Evolutionary conservation across 805 yeast species (phyloP).

Genomic region (Wickerhamomyces alni): DNA sequence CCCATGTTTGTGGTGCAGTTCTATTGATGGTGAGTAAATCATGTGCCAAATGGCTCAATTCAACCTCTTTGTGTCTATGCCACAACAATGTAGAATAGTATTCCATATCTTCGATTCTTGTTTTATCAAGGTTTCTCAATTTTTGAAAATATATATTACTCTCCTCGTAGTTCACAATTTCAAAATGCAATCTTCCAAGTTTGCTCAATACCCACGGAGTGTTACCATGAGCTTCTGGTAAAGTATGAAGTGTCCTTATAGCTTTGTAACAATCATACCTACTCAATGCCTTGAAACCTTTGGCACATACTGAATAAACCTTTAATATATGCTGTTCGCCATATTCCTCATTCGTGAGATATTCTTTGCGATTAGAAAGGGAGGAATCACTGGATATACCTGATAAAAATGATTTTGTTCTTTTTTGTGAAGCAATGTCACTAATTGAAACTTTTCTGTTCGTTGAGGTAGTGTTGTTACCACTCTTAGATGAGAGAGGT

Average conservation of each 20-base stretch:
- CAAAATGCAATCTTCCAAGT: slow-evolving; percentile 78
- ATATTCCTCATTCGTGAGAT: slow-evolving; percentile 16
- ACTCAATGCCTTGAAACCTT: slow-evolving; percentile 52
- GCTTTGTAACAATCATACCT: slow-evolving; percentile 79
- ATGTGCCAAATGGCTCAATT: slow-evolving; percentile 74
- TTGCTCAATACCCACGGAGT: slow-evolving; percentile 85
- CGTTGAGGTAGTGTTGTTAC: slow-evolving; percentile 3
- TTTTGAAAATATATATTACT: slow-evolving; percentile 57
- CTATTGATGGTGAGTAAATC: slow-evolving; percentile 66
- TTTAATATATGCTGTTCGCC: slow-evolving; percentile 38
- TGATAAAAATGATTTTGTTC: slow-evolving; percentile 1
- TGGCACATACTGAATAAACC: slow-evolving; percentile 50
- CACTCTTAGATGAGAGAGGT: slow-evolving; percentile 24
- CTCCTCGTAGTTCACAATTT: slow-evolving; percentile 78
- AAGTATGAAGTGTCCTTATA: slow-evolving; percentile 54
- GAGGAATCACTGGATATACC: not conserved
- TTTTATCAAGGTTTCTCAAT: slow-evolving; percentile 65
- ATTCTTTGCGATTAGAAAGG: slow-evolving; percentile 10
- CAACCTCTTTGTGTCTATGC: slow-evolving; percentile 83
- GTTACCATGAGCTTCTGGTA: slow-evolving; percentile 57
- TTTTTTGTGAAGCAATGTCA: slow-evolving; percentile 15
- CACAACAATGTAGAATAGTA: slow-evolving; percentile 84
- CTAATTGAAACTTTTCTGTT: slow-evolving; percentile 7
- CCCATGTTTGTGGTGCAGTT: slow-evolving; percentile 82
- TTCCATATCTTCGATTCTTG: slow-evolving; percentile 85